phyloP scores from a whole-genome alignment of 371 early-diverging fungal species.

The Haplosporangium sp. region DNA sequence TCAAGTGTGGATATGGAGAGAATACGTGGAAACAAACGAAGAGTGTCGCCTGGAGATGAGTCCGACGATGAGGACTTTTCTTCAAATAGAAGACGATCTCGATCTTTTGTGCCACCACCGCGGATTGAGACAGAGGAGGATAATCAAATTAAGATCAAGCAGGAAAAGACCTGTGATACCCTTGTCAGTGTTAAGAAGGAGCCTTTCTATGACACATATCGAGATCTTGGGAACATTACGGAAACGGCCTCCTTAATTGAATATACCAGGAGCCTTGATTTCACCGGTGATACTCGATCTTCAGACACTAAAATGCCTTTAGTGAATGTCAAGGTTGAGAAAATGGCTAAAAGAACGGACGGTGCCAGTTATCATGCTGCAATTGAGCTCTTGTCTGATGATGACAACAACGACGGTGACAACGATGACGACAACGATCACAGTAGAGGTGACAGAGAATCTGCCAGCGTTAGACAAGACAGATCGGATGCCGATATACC shows the following conservation, averaged over 20 bases:
- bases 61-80: slow-evolving; percentile 9
- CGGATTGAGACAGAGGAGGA: slow-evolving; percentile 19
- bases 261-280: background rate
- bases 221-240: background rate
- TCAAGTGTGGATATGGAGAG: background rate
- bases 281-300: background rate
- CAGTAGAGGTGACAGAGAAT: background rate
- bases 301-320: background rate
- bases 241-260: too few species aligned
- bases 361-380: slow-evolving; percentile 17
- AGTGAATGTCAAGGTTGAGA: slow-evolving; percentile 10
- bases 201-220: background rate
- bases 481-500: background rate
- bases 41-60: slow-evolving; percentile 17
- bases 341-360: background rate
- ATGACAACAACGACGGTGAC: slow-evolving; percentile 9
- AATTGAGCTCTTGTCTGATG: slow-evolving; percentile 39
- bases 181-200: background rate
- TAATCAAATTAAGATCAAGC: slow-evolving; percentile 7
- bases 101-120: slow-evolving; percentile 19
- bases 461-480: background rate
- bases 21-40: slow-evolving; percentile 13
- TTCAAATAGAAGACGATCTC: slow-evolving; percentile 28
- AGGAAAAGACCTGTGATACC: slow-evolving; percentile 3
- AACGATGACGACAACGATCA: background rate